Base-by-base conservation (phyloP, 306 rosid species). In the Corylus heterophylla region DNA sequence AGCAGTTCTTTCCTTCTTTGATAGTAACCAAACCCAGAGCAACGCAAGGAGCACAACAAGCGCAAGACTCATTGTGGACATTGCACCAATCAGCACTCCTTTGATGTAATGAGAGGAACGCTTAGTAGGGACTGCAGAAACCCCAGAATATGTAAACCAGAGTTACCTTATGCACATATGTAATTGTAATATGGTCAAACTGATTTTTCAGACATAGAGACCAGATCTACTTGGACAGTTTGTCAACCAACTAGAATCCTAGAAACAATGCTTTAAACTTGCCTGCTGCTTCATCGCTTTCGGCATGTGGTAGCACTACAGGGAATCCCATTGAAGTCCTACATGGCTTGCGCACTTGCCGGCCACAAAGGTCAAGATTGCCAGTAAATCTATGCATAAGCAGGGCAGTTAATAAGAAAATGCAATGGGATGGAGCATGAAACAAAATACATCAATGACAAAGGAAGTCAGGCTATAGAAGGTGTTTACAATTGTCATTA, bases 281-380 rank as follows among this genome's bases (percentile, higher is more conserved):
- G 80, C 99, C 98, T 87, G 90, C 81, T 52, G 93, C 93, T 88
- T 91, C 92, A 78, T 96, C 94, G 63, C 99, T 96, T 72, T 66
- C 90, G 42, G 97, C 94, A 75, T 91, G 96, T 0, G 99, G 99
- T 49, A 96, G 87, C 70, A 96, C 94, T 25, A 90, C 99, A 66
- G 99, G 99, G 75, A 93, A 96, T 67, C 99, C 99, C 47, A 96
- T 76, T 62, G 99, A 96, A 52, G 99, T 90, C 49, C 91, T 86
- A 76, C 99, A 96, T 3, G 90, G 98, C 78, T 89, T 96, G 74
- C 86, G 82, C 29, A 96, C 83, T 90, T 96, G 99, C 68, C 93
- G 90, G 55, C 99, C 98, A 76, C 99, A 96, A 81, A 96, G 99
- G 84, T 86, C 97, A 44, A 86, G 83, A 80, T 96, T 96, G 4